Evolutionary conservation across 805 yeast genomes (phyloP).

Genomic region (Barnettozyma wickerhamii): DNA sequence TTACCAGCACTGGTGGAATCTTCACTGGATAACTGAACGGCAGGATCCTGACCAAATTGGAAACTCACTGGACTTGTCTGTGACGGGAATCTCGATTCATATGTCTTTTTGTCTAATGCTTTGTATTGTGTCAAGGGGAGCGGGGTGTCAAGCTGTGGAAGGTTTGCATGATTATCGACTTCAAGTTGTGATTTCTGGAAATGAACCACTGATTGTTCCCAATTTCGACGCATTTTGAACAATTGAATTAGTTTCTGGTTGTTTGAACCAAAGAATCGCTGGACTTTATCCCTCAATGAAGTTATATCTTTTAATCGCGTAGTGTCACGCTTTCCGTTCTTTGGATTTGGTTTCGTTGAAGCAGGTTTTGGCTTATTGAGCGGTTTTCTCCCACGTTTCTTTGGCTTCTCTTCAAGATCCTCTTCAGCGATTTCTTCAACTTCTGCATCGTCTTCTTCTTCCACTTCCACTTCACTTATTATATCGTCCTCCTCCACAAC

Average conservation of each 20-base stretch:
- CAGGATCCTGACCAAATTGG: slow-evolving; percentile 17
- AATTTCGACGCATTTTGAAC: slow-evolving; percentile 41
- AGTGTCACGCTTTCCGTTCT: slow-evolving; percentile 9
- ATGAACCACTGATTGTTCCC: slow-evolving; percentile 45
- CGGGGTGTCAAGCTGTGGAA: not conserved
- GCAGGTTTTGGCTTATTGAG: not conserved
- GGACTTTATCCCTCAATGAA: slow-evolving; percentile 38
- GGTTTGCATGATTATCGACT: slow-evolving; percentile 11
- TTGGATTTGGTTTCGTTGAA: not conserved
- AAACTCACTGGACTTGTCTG: slow-evolving; percentile 11
- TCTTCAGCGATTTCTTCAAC: slow-evolving; percentile 1
- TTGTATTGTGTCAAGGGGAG: slow-evolving; percentile 14
- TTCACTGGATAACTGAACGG: slow-evolving; percentile 12
- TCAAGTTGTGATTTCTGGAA: slow-evolving; percentile 32
- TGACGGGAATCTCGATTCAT: slow-evolving; percentile 24
- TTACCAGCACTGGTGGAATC: slow-evolving; percentile 23
- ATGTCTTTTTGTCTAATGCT: slow-evolving; percentile 21
- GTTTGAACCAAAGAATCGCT: slow-evolving; percentile 47
- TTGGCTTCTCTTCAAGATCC: not conserved
- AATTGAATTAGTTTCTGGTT: slow-evolving; percentile 37
- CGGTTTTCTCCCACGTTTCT: slow-evolving; percentile 1
- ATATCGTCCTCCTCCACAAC: slow-evolving; percentile 1
- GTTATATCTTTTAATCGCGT: slow-evolving; percentile 26
- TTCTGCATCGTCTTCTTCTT: slow-evolving; percentile 6
- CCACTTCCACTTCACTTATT: slow-evolving; percentile 8